Conservation (phyloP, 768 basidiomycete species). For the Lentinula sp. region DNA sequence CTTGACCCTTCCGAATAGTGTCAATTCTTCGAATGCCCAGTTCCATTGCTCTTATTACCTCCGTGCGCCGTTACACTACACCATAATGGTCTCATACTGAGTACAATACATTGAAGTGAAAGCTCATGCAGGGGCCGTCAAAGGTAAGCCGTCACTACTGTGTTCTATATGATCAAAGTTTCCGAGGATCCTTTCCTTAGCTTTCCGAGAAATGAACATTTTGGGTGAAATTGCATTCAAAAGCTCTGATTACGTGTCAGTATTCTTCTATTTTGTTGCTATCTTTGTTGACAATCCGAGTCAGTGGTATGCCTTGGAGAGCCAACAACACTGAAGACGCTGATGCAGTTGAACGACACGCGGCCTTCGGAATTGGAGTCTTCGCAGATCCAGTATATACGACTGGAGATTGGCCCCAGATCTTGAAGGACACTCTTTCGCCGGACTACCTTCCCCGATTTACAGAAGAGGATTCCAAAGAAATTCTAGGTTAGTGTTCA, state of each 20-base stretch:
- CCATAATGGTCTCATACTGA: neutral
- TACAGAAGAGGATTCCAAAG: slow-evolving; percentile 37
- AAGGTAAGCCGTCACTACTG: slow-evolving; percentile 22
- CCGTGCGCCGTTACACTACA: slow-evolving; percentile 20
- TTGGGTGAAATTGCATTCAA: slow-evolving; percentile 49
- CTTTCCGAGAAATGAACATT: slow-evolving; percentile 42
- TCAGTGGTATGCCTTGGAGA: slow-evolving; percentile 41
- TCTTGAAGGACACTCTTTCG: slow-evolving; percentile 43
- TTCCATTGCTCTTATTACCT: slow-evolving; percentile 38
- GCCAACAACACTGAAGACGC: slow-evolving; percentile 36
- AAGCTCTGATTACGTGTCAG: slow-evolving; percentile 45
- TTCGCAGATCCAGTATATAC: slow-evolving; percentile 46
- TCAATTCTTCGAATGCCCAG: slow-evolving; percentile 37
- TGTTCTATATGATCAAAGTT: neutral
- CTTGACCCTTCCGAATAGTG: slow-evolving; percentile 30
- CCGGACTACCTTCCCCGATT: slow-evolving; percentile 41
- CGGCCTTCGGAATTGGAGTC: slow-evolving; percentile 42
- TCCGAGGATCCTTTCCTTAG: slow-evolving; percentile 11
- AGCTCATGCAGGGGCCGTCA: slow-evolving; percentile 45
- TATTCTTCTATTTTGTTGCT: neutral
- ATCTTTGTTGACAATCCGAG: neutral
- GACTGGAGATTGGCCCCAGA: slow-evolving; percentile 46
- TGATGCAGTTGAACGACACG: slow-evolving; percentile 41
- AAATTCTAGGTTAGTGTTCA: slow-evolving; percentile 28
- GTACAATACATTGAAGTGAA: slow-evolving; percentile 24